Evolutionary conservation across 164 flowering plant genomes (phyloP), one percentile per base, ranked within the genome.

Genomic region (Dillenia suffruticosa): DNA sequence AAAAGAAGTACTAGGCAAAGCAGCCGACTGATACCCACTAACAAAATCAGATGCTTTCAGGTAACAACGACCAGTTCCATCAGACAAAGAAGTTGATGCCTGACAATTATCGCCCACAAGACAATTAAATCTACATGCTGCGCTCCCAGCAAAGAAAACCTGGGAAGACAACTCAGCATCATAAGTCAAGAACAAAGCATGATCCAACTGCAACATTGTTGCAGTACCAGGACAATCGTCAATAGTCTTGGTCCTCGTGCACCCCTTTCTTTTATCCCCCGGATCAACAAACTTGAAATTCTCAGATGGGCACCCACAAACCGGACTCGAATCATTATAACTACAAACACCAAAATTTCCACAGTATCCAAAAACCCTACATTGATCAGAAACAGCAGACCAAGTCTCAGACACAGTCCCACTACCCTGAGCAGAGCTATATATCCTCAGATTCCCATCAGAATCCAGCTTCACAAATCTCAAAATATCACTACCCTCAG

Each of bases 361-460:
- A 73, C 98, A 92, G 62, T 72, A 90, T 9, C 89, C 98, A 58
- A 66, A 92, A 45, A 92, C 89, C 54, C 59, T 46, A 73, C 98
- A 92, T 48, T 86, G 93, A 70, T 92, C 93, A 53, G 49, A 19
- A 51, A 92, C 86, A 61, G 98, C 97, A 17, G 90, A 74, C 98
- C 98, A 92, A 49, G 79, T 75, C 57, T 12, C 59, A 9, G 19
- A 70, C 2, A 14, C 4, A 51, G 16, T 64, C 9, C 79, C 76
- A 57, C 73, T 76, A 12, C 68, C 74, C 57, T 57, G 66, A 51
- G 65, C 58, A 45, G 81, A 71, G 65, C 92, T 90, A 59, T 76
- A 85, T 56, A 91, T 84, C 67, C 87, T 84, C 77, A 92, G 79
- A 76, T 92, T 92, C 51, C 98, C 98, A 84, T 92, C 98, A 63